Conservation (phyloP, 768 basidiomycete species). For the Mrakia hoshinonis region DNA sequence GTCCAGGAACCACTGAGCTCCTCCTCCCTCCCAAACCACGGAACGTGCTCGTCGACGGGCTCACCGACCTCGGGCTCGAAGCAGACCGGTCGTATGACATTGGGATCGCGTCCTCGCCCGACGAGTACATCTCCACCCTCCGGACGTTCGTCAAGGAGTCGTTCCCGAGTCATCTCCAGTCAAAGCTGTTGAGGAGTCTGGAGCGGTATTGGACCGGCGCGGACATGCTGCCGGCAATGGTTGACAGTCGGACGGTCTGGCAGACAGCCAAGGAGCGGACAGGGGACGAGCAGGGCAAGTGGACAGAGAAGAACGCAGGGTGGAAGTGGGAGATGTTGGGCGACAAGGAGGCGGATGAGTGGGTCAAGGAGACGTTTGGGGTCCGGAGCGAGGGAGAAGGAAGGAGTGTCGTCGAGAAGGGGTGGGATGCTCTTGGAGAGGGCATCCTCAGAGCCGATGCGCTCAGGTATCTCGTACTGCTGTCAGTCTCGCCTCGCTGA, state of each 20-base stretch:
- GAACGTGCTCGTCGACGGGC: slow-evolving; percentile 1
- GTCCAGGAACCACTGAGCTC: neutral
- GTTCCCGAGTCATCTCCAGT: neutral
- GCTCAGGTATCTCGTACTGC: slow-evolving; percentile 18
- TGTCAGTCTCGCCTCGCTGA: neutral
- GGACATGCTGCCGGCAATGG: neutral
- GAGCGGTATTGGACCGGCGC: neutral
- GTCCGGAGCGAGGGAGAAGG: neutral
- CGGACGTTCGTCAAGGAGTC: neutral
- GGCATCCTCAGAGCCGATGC: slow-evolving; percentile 18
- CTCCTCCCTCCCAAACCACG: neutral
- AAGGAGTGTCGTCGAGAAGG: neutral
- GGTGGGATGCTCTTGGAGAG: neutral
- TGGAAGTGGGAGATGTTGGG: slow-evolving; percentile 25
- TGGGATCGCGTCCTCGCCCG: neutral
- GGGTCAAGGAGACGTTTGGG: neutral
- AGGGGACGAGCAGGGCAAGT: neutral
- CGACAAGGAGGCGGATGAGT: slow-evolving; percentile 14
- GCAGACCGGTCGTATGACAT: slow-evolving; percentile 18
- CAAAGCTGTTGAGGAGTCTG: neutral
- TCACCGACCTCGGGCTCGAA: neutral
- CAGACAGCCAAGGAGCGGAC: slow-evolving; percentile 19
- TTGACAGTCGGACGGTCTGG: slow-evolving; percentile 9
- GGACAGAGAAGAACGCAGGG: neutral
- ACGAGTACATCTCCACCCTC: slow-evolving; percentile 3